Evolutionary conservation across 345 rosid genomes (phyloP), one percentile per base, ranked within the genome.

Genomic region (Cardamine chenopodiifolia): DNA sequence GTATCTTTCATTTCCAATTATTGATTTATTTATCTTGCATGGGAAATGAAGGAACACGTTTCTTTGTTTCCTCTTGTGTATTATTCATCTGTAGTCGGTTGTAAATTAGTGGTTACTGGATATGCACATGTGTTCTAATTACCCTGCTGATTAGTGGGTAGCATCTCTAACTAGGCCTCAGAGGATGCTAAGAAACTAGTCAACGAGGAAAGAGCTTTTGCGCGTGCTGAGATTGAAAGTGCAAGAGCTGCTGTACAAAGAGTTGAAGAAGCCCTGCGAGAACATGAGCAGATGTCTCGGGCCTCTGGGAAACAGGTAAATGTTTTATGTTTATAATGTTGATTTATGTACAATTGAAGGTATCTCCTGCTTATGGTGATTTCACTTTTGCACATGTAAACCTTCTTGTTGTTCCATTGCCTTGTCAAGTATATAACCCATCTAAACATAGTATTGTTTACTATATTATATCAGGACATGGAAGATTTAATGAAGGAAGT

Each of bases 241-340:
- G 99, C 99, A n/a, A 92, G 97, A 82, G 95, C 96, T 31, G 94
- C 97, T 62, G 98, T 92, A 60, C 97, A 90, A 79, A 92, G 94
- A 82, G 98, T 96, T 57, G 99, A 96, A 88, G 96, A 90, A 72
- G 96, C 97, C 55, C 88, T 89, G 76, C 91, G 84, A 61, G 94
- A 90, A 75, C 94, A 89, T 59, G 98, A 96, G 70, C 87, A 71
- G 57, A 82, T 73, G 82, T 90, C 96, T 72, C 83, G 88, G 53
- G 96, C 89, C 42, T 83, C 90, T 13, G 95, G 96, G 60, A 96
- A 87, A 78, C 96, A 86, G 79, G 87, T 40, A 26, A 29, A 15
- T 32, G 26, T 40, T 56, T 2, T 31, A 60, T 40, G 48, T 57
- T 68, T 75, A n/a, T 15, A 60, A 31, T 22, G 48, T 61, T 74